A percentile compares a stretch with the other conserved stretches of the same genome.
Conservation (phyloP, 495 filamentous ascomycete genomes). For the Cairneyella variabilis region DNA sequence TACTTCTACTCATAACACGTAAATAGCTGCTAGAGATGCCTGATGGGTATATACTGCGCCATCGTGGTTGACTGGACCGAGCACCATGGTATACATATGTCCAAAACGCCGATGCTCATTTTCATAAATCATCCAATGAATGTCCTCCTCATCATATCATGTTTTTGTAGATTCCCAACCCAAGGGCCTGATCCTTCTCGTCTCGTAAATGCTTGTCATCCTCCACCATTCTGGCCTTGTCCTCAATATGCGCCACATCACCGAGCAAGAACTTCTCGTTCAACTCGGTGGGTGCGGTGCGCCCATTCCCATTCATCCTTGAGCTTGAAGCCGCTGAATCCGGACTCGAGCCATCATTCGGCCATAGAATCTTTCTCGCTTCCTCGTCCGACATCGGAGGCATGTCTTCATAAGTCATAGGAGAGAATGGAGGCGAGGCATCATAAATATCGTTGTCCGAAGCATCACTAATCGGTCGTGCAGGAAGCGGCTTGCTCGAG, state of each 20-base stretch:
- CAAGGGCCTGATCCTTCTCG: slow-evolving; percentile 21
- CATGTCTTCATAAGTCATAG: background rate
- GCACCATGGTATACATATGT: background rate
- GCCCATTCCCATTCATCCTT: background rate
- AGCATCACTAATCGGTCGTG: no score
- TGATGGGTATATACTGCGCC: slow-evolving; percentile 23
- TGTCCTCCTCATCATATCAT: no score
- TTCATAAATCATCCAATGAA: background rate
- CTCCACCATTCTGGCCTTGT: slow-evolving; percentile 17
- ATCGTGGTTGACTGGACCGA: no score
- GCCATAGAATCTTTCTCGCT: slow-evolving; percentile 19
- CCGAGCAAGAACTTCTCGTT: slow-evolving; percentile 20
- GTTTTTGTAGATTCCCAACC: slow-evolving; percentile 14
- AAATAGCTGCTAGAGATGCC: no score
- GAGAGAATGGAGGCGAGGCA: slow-evolving; percentile 9
- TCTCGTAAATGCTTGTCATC: slow-evolving; percentile 21
- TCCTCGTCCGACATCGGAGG: slow-evolving; percentile 20
- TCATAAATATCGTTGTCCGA: slow-evolving; percentile 16
- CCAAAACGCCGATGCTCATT: background rate
- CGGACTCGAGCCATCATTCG: background rate
- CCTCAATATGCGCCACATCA: slow-evolving; percentile 15
- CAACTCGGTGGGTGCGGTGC: background rate
- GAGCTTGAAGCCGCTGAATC: no score
- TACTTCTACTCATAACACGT: no score
- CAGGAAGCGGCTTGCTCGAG: no score